Conservation (phyloP, 2,329 filamentous ascomycete species). For the Colletotrichum viniferum region DNA sequence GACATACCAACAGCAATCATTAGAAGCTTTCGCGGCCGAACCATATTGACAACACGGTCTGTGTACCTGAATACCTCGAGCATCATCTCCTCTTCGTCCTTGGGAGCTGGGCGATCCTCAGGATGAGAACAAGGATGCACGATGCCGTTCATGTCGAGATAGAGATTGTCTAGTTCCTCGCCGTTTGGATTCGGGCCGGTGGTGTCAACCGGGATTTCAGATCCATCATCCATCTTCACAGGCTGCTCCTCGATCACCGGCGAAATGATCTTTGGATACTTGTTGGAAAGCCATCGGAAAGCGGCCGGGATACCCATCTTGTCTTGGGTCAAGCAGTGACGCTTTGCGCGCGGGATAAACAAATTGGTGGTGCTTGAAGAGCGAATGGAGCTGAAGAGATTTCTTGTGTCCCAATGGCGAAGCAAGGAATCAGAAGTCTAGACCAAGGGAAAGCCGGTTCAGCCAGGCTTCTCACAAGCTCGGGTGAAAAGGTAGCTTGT, state of each 20-base stretch:
- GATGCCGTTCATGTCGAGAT: slow-evolving; percentile 99
- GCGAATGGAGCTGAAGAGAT: not conserved
- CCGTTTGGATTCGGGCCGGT: slow-evolving; percentile 91
- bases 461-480: not conserved
- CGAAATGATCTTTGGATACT: slow-evolving; percentile 97
- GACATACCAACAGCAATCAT: slow-evolving; percentile 93
- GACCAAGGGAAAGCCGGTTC: not conserved
- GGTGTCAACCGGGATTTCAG: slow-evolving; percentile 82
- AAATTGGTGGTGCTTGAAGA: not conserved
- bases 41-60: slow-evolving; percentile 99
- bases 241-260: slow-evolving; percentile 87
- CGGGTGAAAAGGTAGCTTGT: not conserved
- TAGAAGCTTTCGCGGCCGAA: slow-evolving; percentile 89
- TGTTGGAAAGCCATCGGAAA: slow-evolving; percentile 95
- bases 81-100: slow-evolving; percentile 99
- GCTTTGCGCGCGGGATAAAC: not conserved
- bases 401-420: not conserved
- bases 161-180: slow-evolving; percentile 97
- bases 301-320: slow-evolving; percentile 92
- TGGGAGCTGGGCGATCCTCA: slow-evolving; percentile 87
- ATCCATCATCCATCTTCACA: slow-evolving; percentile 79
- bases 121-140: slow-evolving; percentile 98
- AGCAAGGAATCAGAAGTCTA: not conserved
- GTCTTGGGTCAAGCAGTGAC: not conserved
- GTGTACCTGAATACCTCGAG: slow-evolving; percentile 97